Evolutionary conservation across 768 basidiomycete species (phyloP), one percentile per base, ranked within the genome.

Genomic region (Antrodiella citrinella): DNA sequence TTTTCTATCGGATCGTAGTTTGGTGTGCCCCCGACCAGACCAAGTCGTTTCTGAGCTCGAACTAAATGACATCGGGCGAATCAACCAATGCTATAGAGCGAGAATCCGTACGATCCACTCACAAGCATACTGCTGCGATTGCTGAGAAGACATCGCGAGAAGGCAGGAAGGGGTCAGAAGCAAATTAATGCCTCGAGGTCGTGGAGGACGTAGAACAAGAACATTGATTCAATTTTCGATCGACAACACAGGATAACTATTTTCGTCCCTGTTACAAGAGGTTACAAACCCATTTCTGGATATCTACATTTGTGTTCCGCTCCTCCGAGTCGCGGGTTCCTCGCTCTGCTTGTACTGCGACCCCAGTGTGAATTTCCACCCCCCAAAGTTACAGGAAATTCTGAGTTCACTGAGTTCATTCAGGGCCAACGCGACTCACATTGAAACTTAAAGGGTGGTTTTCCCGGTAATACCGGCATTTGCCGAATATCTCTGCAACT

Each of bases 11-110:
- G 67, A 19, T 69, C 61, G 65, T 92, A 97, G 60, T 78, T 74
- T 44, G 95, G 91, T 9, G 84, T 75, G 45, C 88, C 91, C 54
- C 82, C 77, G 62, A 93, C 80, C 60, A 97, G 80, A 57, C 90
- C 91, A 48, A 95, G 73, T 53, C 80, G 76, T 80, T 96, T 98
- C 79, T 96, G 94, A 41, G 94, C 90, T 66, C 95, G 91, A 74
- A 82, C 92, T 94, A 60, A 10, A 54, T 47, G 45, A 59, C 41
- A 61, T 54, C 44, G 47, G 47, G 26, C 62, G 50, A 61, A 49
- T 50, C 51, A 53, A 43, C 21, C 30, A 44, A 49, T 26, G 11
- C 30, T 35, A 15, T n/a, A 35, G 30, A 35, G 18, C 20, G 18
- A 19, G 46, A 19, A 51, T 38, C 38, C 44, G 43, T 48, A 24